Conservation (phyloP, 2,329 filamentous ascomycete species). For the Talaromyces funiculosus region DNA sequence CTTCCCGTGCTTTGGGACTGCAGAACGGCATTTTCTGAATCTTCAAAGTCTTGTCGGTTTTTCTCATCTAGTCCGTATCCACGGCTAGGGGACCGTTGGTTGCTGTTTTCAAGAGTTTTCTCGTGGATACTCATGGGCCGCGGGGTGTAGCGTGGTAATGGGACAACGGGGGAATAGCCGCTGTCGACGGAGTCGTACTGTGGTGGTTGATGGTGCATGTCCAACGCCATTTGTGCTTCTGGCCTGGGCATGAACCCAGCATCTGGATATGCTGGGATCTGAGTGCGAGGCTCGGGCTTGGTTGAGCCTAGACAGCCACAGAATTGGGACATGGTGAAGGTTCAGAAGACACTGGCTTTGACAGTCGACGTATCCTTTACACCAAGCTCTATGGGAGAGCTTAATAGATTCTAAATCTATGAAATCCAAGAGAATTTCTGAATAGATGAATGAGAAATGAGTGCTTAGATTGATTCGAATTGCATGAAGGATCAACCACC, state of each 20-base stretch:
- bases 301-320: conserved; percentile 12
- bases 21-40: neutral
- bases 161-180: conserved; percentile 29
- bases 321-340: conserved; percentile 7
- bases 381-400: neutral
- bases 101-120: conserved; percentile 34
- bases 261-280: conserved; percentile 9
- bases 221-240: conserved; percentile 1
- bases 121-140: conserved; percentile 35
- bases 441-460: neutral
- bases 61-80: conserved; percentile 31
- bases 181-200: conserved; percentile 18
- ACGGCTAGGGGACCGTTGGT: conserved; percentile 5
- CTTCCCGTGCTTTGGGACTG: conserved; percentile 24
- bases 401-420: neutral
- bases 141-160: conserved; percentile 38
- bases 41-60: conserved; percentile 22
- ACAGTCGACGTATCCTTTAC: neutral
- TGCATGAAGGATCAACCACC: neutral
- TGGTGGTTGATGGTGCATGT: conserved; percentile 9
- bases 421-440: neutral
- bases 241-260: conserved; percentile 7
- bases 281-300: neutral
- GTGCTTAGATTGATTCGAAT: neutral
- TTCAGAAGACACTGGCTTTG: neutral